Evolutionary conservation across 139 green algal species (phyloP), one percentile per base, ranked within the genome.

Genomic region (Trebouxia sp.): DNA sequence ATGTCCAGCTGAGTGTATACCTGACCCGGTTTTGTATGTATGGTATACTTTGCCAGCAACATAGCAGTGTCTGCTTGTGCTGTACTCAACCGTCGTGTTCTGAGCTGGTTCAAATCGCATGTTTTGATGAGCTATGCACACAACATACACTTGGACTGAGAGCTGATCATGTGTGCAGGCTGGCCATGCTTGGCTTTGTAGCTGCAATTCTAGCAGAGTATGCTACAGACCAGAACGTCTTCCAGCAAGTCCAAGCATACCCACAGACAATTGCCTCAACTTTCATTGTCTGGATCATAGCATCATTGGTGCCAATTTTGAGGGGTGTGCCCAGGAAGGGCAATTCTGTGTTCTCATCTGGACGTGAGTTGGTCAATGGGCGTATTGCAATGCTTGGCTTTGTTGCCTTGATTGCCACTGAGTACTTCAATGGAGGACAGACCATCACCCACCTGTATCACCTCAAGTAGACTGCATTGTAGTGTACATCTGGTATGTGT

Each of bases 131-230:
- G n/a, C n/a, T n/a, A n/a, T n/a, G n/a, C n/a, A n/a, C n/a, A n/a
- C n/a, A n/a, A n/a, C n/a, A n/a, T n/a, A n/a, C n/a, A n/a, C n/a
- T n/a, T n/a, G n/a, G n/a, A n/a, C n/a, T n/a, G n/a, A n/a, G n/a
- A n/a, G n/a, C 41, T 69, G 0, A 5, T 65, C 30, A 39, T 42
- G 22, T 26, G 9, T 78, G 20, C 78, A 76, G 88, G n/a, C 84
- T 93, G 32, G 86, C 88, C 6, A 93, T 93, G 88, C 84, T 94
- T 1, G 91, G 89, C 51, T 87, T 95, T n/a, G 56, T 93, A 0
- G 84, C 90, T 17, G 90, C 88, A 5, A 26, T 95, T 24, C 88
- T 82, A 42, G 86, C 86, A 47, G 91, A 95, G 89, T 38, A 90
- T 9, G 56, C 76, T 30, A 86, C 79, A 14, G 81, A 82, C 32